Evolutionary conservation across 2,329 filamentous ascomycete species (phyloP).

Genomic region (Chrysoporthe puriensis): DNA sequence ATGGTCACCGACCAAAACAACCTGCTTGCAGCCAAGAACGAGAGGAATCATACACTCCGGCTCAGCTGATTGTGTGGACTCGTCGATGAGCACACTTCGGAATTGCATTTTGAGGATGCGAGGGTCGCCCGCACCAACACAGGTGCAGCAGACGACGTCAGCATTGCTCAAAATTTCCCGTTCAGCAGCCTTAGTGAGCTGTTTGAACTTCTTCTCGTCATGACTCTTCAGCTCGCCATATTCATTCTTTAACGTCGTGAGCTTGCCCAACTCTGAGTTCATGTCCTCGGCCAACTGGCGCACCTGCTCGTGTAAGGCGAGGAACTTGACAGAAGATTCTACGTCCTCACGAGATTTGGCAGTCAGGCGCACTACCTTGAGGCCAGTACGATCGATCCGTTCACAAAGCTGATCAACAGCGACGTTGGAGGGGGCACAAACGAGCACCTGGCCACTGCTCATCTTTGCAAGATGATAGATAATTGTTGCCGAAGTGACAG

Average conservation of each 20-base stretch:
- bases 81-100: slow-evolving; percentile 95
- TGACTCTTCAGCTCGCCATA: slow-evolving; percentile 89
- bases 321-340: slow-evolving; percentile 94
- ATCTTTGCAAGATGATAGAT: slow-evolving; percentile 97
- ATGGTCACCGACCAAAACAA: slow-evolving; percentile 97
- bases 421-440: slow-evolving; percentile 97
- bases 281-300: slow-evolving; percentile 82
- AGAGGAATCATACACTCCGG: slow-evolving; percentile 99
- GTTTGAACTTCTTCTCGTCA: slow-evolving; percentile 98
- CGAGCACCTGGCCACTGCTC: slow-evolving; percentile 90
- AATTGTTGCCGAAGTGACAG: slow-evolving; percentile 96
- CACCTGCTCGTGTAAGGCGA: slow-evolving; percentile 95
- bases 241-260: slow-evolving; percentile 90
- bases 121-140: slow-evolving; percentile 94
- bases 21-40: slow-evolving; percentile 96
- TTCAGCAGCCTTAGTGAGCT: slow-evolving; percentile 90
- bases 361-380: slow-evolving; percentile 97
- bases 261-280: slow-evolving; percentile 89
- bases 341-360: slow-evolving; percentile 98
- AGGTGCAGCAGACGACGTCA: slow-evolving; percentile 98
- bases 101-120: slow-evolving; percentile 97
- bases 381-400: slow-evolving; percentile 88
- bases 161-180: slow-evolving; percentile 93
- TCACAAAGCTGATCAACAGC: slow-evolving; percentile 98
- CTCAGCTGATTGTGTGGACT: slow-evolving; percentile 97